Base-by-base conservation (phyloP, 352 stramenopile genomes). In the Globisporangium carolinianum region DNA sequence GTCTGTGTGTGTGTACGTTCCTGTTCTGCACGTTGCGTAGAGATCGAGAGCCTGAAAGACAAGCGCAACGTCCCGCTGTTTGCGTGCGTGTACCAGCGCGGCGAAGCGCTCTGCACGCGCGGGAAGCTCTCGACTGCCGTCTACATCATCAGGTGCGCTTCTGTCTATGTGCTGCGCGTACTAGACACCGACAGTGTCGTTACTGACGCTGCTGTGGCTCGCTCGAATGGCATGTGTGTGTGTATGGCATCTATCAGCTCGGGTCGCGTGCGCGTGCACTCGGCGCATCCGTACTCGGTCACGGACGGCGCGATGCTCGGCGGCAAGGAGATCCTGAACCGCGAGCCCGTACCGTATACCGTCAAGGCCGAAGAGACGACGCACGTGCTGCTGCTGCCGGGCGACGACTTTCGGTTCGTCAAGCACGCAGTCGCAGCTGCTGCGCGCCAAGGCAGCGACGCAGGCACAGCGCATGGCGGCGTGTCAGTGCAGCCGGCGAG, bases 131-230 rank as follows among this genome's bases (percentile, higher is more conserved):
- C 84, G 1, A 82, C 69, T 2, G 84, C 77, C 12, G 76, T 91
- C n/a, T 91, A 88, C 50, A 91, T 94, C 51, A 79, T 94, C 60
- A 79, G 72, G 83, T 93, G 69, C 45, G 64, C 55, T 60, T 58
- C n/a, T 38, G 7, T 42, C 10, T 54, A 48, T 24, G 24, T 24
- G 24, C 24, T 24, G 24, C 24, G 24, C 24, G 24, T 24, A 24
- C 24, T 24, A 24, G 24, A 2, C 2, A 24, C 24, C 24, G 24
- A 1, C 24, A 24, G 24, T 24, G 24, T 24, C 24, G 24, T 24
- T 24, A 24, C 24, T 24, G 24, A 24, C 24, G 24, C 24, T 24
- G 24, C 24, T 24, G 24, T 24, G 24, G 24, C 24, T 24, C 24
- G 24, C 24, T 24, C 24, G 24, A 24, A 24, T 24, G 24, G 24